Percentiles rank a stretch among this genome's conserved stretches.
Conservation (phyloP, 2,329 filamentous ascomycete species). For the Dothideomycetes sp. region DNA sequence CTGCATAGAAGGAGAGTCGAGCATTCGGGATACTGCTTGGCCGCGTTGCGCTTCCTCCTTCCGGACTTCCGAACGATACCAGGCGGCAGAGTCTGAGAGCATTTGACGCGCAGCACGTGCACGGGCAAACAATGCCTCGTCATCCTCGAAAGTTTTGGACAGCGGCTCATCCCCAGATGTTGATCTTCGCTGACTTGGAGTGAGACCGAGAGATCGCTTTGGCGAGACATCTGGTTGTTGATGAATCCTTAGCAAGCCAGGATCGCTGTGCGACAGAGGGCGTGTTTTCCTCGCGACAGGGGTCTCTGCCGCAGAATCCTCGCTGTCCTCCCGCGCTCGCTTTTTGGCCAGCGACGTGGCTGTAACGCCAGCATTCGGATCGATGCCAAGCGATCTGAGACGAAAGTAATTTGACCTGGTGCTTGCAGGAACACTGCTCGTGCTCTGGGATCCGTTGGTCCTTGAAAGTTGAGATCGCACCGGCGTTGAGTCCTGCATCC, state of each 20-base stretch:
- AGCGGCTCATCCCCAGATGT: not conserved
- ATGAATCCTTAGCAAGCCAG: too few relatives aligned
- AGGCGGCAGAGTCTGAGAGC: slow-evolving; percentile 12
- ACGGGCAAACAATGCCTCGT: slow-evolving; percentile 24
- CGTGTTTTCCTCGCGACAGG: slow-evolving; percentile 3
- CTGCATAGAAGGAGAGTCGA: slow-evolving; percentile 20
- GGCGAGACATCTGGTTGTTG: too few relatives aligned
- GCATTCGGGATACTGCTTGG: slow-evolving; percentile 10
- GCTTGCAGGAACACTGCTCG: not conserved
- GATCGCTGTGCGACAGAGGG: not conserved
- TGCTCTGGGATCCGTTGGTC: not conserved
- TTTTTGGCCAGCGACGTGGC: slow-evolving; percentile 15
- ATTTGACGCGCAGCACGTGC: slow-evolving; percentile 19
- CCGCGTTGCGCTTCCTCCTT: slow-evolving; percentile 11
- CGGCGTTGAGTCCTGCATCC: not conserved
- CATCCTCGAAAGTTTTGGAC: slow-evolving; percentile 14
- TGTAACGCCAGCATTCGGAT: slow-evolving; percentile 22
- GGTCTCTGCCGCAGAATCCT: slow-evolving; percentile 4
- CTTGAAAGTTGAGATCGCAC: not conserved
- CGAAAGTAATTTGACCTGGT: slow-evolving; percentile 35
- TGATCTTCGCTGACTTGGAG: too few relatives aligned
- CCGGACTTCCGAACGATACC: slow-evolving; percentile 4
- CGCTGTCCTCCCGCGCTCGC: slow-evolving; percentile 10
- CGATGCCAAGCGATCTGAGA: slow-evolving; percentile 37
- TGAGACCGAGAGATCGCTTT: too few relatives aligned